Base-by-base conservation (phyloP, 2,329 filamentous ascomycete genomes). In the Microcera coccophila region DNA sequence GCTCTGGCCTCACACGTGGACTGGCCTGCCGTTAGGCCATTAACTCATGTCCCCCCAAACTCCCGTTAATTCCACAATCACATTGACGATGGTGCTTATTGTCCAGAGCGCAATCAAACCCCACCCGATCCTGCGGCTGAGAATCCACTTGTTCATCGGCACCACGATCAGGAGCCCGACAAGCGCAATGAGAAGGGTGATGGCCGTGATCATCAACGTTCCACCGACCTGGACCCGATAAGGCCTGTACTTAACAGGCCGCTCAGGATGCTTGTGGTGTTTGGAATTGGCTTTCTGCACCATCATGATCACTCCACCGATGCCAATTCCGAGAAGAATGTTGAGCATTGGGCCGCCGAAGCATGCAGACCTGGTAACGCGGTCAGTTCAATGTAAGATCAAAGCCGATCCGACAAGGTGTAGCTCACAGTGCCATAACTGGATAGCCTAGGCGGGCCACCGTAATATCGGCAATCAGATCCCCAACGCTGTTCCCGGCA, bases 301-400 rank as follows among this genome's bases (percentile, higher is more conserved):
- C 43, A 87, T 90, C 78, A 96, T 93, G 62, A 90, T 94, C 29
- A 88, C 78, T 14, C 93, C 93, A 19, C 86, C 87, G 4, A 97
- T 73, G n/a, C 93, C 93, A 39, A 98, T 90, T 1, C 93, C 93
- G 4, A 98, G 78, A 0, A 98, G 71, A 49, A 98, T 98, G 58
- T 98, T 98, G 31, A 98, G 78, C 89, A 98, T 91, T 0, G 93
- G 93, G 0, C 93, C 94, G n/a, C 93, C 93, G 62, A 98, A 96
- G 62, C 93, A 98, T 4, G 93, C 93, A 24, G 87, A 90, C 31
- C 77, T 81, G 45, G n/a, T 19, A n/a, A n/a, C n/a, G 24, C 15
- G 12, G n/a, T 2, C 29, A 18, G 5, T 38, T 55, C 20, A 56
- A n/a, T n/a, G n/a, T n/a, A n/a, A n/a, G n/a, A n/a, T n/a, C n/a